Base-by-base conservation (phyloP, 176 grass and related monocot species). In the Melocanna baccifera region DNA sequence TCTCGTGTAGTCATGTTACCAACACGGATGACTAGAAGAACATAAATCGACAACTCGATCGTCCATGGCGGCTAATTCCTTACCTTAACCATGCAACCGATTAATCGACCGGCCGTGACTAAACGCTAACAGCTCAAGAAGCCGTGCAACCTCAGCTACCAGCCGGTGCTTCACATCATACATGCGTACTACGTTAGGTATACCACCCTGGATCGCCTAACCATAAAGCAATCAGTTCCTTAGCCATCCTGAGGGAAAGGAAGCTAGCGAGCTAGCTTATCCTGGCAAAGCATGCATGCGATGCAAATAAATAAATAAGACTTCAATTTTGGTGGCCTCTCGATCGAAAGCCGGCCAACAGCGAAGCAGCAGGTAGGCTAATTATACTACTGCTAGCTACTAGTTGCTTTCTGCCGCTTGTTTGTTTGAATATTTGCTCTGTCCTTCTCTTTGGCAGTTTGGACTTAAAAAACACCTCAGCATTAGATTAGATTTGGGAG, bases 291-390 rank as follows among this genome's bases (percentile, higher is more conserved):
- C 56, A 23, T 23, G 9, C 3, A 58, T 11, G 22, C 8, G 9
- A 23, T 23, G 56, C 56, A 58, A 74, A 37, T n/a, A 63, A 73
- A 11, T 48, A 40, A 75, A 39, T 51, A 74, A 7, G 18, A 5
- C 22, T 10, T 81, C 32, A 8, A 9, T 16, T 73, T 18, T 7
- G 3, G 14, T 72, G 45, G 20, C 32, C 77, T 62, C 61, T 81
- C 42, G 19, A 85, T 81, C 23, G 42, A 85, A 69, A 61, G 75
- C 48, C 41, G 85, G 29, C 61, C 61, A 67, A 88, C 87, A 79
- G 20, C 71, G 34, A 70, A 75, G 79, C 73, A 62, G 53, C 56
- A 43, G 85, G 43, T 55, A 28, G 15, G 78, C 18, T 53, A 19
- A 37, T 41, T 19, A 32, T 58, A 23, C 20, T 57, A n/a, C 48